Percentiles rank a stretch among this genome's conserved stretches.
These are phyloP conservation scores for Ceratobasidium sp. DNA, from an alignment of 1,284 basidiomycete genomes.

Conservation along the genomic window DNA sequence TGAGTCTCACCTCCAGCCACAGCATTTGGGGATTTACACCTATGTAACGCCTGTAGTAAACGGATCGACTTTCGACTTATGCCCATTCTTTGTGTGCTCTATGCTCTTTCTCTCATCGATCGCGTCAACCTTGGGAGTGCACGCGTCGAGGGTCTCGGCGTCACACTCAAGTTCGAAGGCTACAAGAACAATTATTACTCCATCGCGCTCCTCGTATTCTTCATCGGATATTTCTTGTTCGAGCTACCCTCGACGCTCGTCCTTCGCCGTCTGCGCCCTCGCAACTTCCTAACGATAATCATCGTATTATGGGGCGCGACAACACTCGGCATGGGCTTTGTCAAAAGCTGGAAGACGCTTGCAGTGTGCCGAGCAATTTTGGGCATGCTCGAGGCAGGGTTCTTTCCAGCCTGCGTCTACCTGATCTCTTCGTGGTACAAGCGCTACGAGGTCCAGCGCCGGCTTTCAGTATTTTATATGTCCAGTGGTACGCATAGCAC, in stretches of 20 bases:
- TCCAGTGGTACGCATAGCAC: slow-evolving; percentile 42
- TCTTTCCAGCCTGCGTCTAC: slow-evolving; percentile 55
- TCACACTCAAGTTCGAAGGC: slow-evolving; percentile 50
- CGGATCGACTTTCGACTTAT: slow-evolving; percentile 54
- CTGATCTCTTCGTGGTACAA: slow-evolving; percentile 60
- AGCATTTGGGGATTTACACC: neutral
- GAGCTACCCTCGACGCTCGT: slow-evolving; percentile 53
- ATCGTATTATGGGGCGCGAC: slow-evolving; percentile 55
- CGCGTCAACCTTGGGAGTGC: slow-evolving; percentile 54
- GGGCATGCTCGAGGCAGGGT: slow-evolving; percentile 54
- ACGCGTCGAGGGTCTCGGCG: slow-evolving; percentile 52
- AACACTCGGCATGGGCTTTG: slow-evolving; percentile 56
- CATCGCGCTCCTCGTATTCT: slow-evolving; percentile 55
- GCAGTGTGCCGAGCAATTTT: slow-evolving; percentile 57
- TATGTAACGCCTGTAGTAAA: slow-evolving; percentile 1
- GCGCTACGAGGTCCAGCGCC: slow-evolving; percentile 56
- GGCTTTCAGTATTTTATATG: slow-evolving; percentile 57
- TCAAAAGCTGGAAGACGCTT: slow-evolving; percentile 54
- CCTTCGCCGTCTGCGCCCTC: slow-evolving; percentile 55
- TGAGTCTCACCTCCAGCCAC: neutral
- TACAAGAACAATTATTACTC: slow-evolving; percentile 53
- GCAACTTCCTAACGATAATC: slow-evolving; percentile 52
- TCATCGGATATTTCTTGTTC: slow-evolving; percentile 52
- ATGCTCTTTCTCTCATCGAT: slow-evolving; percentile 55
- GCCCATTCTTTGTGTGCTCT: slow-evolving; percentile 55